These are phyloP conservation scores for Beverwykella pulmonaria DNA, from an alignment of 495 filamentous ascomycete genomes.

Conservation along the genomic window DNA sequence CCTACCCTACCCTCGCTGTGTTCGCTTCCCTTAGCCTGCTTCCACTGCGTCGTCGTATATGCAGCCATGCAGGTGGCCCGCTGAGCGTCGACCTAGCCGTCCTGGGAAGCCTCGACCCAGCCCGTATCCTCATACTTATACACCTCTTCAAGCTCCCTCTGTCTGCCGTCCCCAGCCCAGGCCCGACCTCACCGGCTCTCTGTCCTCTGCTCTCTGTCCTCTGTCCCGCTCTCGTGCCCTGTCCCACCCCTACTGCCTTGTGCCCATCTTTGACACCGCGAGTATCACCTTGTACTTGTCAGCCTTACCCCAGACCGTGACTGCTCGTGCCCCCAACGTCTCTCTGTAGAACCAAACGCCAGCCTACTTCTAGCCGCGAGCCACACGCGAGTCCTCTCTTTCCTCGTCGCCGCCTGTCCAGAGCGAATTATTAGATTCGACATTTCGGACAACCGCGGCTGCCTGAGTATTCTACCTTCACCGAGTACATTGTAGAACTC, in stretches of 20 bases:
- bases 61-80: neutral
- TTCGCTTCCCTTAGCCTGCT: neutral
- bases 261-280: neutral
- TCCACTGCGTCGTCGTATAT: neutral
- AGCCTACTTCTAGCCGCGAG: slow-evolving; percentile 1
- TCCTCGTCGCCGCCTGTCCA: slow-evolving; percentile 28
- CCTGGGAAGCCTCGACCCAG: neutral
- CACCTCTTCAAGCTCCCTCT: neutral
- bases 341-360: slow-evolving; percentile 12
- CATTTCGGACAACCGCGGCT: slow-evolving; percentile 3
- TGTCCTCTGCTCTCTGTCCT: neutral
- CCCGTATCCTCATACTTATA: neutral
- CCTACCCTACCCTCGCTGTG: too few relatives aligned
- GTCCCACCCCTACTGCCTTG: neutral
- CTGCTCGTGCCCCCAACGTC: slow-evolving; percentile 8
- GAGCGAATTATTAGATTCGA: slow-evolving; percentile 39
- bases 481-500: neutral
- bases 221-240: neutral
- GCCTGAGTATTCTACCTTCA: neutral
- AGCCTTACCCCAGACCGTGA: slow-evolving; percentile 16
- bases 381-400: slow-evolving; percentile 2
- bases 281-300: slow-evolving; percentile 8
- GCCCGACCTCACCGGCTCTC: neutral
- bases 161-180: neutral
- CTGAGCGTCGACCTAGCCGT: neutral